A percentile compares a stretch with the other conserved stretches of the same genome.
phyloP scores from a whole-genome alignment of 2,329 filamentous ascomycete genomes.

The Huntiella savannae region DNA sequence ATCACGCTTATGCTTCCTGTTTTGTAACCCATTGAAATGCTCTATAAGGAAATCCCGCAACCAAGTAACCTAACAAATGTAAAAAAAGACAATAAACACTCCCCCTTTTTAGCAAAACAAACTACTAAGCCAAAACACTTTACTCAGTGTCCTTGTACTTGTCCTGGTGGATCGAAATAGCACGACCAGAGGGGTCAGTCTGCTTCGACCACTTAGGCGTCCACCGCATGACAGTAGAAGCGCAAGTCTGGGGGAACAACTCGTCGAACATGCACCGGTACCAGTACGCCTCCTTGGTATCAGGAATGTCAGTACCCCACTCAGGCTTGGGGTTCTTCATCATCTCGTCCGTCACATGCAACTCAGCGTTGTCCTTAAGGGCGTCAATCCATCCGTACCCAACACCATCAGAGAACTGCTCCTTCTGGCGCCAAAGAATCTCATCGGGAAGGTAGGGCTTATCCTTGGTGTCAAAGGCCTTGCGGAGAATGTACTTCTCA shows the following conservation, averaged over 20 bases:
- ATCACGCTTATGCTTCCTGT: too few species aligned
- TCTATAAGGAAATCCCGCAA: background rate
- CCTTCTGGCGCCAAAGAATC: constrained; percentile 97
- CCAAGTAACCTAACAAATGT: background rate
- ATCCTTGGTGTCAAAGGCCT: constrained; percentile 86
- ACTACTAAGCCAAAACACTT: background rate
- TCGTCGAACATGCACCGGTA: constrained; percentile 98
- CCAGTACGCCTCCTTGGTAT: constrained; percentile 98
- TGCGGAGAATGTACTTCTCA: constrained; percentile 95
- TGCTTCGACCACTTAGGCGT: constrained; percentile 94
- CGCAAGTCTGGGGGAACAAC: constrained; percentile 85
- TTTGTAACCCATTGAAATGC: background rate
- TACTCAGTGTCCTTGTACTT: constrained; percentile 40
- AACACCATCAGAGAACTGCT: constrained; percentile 97
- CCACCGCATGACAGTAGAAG: constrained; percentile 88
- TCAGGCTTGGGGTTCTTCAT: constrained; percentile 96
- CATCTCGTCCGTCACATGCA: constrained; percentile 86
- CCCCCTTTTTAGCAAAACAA: background rate
- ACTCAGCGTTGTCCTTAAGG: constrained; percentile 83
- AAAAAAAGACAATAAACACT: background rate
- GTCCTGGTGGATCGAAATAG: constrained; percentile 55
- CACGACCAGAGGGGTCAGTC: constrained; percentile 81
- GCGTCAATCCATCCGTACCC: constrained; percentile 98
- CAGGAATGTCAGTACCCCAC: constrained; percentile 83
- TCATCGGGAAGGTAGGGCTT: constrained; percentile 84